Evolutionary conservation across 768 basidiomycete species (phyloP).

Genomic region (Coprinopsis cinerea): DNA sequence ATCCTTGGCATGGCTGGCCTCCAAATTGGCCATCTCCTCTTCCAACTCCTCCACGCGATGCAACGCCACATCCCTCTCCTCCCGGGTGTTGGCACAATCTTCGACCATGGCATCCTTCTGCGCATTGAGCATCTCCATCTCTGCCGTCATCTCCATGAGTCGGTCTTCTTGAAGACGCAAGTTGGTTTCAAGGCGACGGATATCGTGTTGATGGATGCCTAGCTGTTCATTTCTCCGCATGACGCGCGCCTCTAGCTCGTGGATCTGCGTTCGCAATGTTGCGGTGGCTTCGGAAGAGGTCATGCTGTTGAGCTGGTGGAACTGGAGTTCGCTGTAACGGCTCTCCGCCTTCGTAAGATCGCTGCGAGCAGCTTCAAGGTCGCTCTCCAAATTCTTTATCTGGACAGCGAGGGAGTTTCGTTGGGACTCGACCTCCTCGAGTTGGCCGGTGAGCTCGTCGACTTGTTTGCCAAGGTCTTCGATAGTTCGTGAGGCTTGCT

Average conservation of each 20-base stretch:
- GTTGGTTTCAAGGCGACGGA: constrained; percentile 70
- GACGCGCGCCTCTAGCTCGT: constrained; percentile 62
- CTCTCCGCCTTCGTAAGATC: constrained; percentile 52
- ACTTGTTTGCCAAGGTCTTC: constrained; percentile 41
- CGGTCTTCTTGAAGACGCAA: constrained; percentile 70
- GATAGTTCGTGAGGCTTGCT: constrained; percentile 31
- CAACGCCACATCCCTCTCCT: constrained; percentile 62
- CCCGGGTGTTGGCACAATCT: constrained; percentile 74
- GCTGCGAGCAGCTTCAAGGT: constrained; percentile 45
- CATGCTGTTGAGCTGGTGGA: constrained; percentile 62
- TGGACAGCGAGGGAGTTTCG: constrained; percentile 63
- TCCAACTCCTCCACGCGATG: constrained; percentile 54
- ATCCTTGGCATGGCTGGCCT: constrained; percentile 22
- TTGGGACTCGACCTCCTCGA: constrained; percentile 57
- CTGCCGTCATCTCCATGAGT: constrained; percentile 59
- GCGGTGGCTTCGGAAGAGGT: constrained; percentile 48
- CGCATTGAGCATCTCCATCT: constrained; percentile 57
- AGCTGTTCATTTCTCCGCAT: constrained; percentile 67
- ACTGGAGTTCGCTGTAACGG: constrained; percentile 57
- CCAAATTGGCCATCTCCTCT: constrained; percentile 46
- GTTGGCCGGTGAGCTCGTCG: constrained; percentile 35
- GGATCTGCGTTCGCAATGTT: constrained; percentile 57
- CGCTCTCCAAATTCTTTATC: constrained; percentile 54
- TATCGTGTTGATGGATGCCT: constrained; percentile 75
- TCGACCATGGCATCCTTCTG: constrained; percentile 81